These are phyloP conservation scores for Alternaria alternata DNA, from an alignment of 2,329 filamentous ascomycete species.

Conservation along the genomic window DNA sequence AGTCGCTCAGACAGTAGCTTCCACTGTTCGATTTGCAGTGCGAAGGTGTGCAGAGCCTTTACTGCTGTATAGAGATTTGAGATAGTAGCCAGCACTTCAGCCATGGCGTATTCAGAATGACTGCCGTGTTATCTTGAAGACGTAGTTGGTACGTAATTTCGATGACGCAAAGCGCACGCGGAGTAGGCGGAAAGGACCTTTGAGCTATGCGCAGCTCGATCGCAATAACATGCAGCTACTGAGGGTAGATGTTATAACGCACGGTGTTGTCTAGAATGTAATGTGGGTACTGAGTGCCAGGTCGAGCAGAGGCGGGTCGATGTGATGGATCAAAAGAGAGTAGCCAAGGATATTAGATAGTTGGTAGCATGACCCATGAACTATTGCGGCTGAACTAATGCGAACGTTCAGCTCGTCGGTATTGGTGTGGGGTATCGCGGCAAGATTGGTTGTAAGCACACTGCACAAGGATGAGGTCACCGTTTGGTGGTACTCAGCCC, in stretches of 20 bases:
- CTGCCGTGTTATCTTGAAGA: neutral
- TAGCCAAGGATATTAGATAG: conserved; percentile 3
- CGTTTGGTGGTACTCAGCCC: conserved; percentile 23
- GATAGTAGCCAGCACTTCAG: conserved; percentile 29
- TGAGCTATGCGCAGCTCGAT: neutral
- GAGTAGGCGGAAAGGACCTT: neutral
- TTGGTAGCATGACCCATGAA: conserved; percentile 21
- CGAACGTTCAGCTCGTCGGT: conserved; percentile 26
- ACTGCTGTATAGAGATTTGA: conserved; percentile 28
- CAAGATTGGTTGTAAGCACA: conserved; percentile 25
- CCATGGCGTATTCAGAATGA: conserved; percentile 18
- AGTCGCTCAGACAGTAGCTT: conserved; percentile 30
- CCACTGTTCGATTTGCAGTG: conserved; percentile 29
- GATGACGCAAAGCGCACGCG: neutral
- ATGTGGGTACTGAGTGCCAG: neutral
- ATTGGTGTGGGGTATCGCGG: conserved; percentile 17
- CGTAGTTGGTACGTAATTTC: neutral
- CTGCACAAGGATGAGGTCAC: conserved; percentile 19
- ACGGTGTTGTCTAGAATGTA: neutral
- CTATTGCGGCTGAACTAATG: conserved; percentile 19
- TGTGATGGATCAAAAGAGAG: neutral
- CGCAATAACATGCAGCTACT: neutral
- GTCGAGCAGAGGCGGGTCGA: neutral
- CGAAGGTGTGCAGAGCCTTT: conserved; percentile 27
- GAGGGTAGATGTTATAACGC: neutral